Percentiles rank a stretch among this genome's conserved stretches.
Evolutionary conservation across 2,329 filamentous ascomycete genomes (phyloP).

Genomic region (Diaporthe ampelina): DNA sequence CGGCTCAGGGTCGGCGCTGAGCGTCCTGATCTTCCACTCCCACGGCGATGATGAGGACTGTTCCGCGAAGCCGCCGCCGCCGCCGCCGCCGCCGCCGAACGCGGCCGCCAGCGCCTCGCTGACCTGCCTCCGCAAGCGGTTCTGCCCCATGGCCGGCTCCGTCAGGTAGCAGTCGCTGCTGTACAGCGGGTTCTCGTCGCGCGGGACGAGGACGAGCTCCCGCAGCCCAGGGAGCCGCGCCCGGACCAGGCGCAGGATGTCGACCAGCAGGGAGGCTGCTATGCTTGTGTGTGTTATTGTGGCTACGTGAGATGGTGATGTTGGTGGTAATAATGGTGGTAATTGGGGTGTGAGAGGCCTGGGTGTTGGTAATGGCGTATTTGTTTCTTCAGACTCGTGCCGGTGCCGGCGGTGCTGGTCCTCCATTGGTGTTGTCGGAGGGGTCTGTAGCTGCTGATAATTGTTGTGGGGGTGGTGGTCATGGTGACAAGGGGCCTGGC

Average conservation of each 20-base stretch:
- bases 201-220: slow-evolving; percentile 60
- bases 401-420: background rate
- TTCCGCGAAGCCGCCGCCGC: too few relatives aligned
- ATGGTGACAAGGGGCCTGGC: background rate
- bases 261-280: slow-evolving; percentile 56
- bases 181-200: slow-evolving; percentile 53
- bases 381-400: slow-evolving; percentile 1
- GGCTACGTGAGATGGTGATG: slow-evolving; percentile 44
- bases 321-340: slow-evolving; percentile 52
- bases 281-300: slow-evolving; percentile 47
- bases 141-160: slow-evolving; percentile 50
- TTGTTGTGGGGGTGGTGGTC: background rate
- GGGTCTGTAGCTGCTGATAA: background rate
- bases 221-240: slow-evolving; percentile 56
- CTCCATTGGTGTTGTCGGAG: slow-evolving; percentile 11
- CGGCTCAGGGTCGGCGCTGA: slow-evolving; percentile 43
- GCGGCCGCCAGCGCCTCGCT: slow-evolving; percentile 51
- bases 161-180: slow-evolving; percentile 48
- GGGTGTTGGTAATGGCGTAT: slow-evolving; percentile 1
- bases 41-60: slow-evolving; percentile 30
- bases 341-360: slow-evolving; percentile 38
- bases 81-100: slow-evolving; percentile 51
- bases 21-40: slow-evolving; percentile 55
- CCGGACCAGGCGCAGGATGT: slow-evolving; percentile 56
- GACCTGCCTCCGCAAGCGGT: slow-evolving; percentile 55